phyloP scores from a whole-genome alignment of 108 stramenopile species.

The Skeletonema costatum region DNA sequence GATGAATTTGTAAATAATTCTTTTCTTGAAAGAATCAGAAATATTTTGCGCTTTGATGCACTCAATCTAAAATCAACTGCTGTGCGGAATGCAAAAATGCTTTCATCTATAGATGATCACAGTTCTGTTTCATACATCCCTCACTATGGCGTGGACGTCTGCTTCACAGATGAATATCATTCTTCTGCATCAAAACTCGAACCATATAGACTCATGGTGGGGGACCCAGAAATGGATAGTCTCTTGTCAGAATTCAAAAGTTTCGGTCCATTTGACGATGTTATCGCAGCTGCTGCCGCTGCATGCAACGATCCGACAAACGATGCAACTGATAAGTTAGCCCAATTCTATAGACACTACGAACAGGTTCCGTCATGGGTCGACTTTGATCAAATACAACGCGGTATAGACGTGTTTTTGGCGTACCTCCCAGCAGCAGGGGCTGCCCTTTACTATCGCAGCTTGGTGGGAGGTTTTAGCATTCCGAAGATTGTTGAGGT shows the following conservation, averaged over 20 bases:
- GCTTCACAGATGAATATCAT: slow-evolving; percentile 43
- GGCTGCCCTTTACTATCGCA: slow-evolving; percentile 68
- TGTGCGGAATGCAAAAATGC: slow-evolving; percentile 8
- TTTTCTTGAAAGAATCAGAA: not conserved
- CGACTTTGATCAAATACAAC: slow-evolving; percentile 66
- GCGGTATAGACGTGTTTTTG: slow-evolving; percentile 78
- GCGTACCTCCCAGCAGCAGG: slow-evolving; percentile 64
- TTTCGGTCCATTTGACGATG: slow-evolving; percentile 66
- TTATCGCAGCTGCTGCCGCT: slow-evolving; percentile 24
- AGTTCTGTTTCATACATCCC: slow-evolving; percentile 4
- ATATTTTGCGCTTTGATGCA: slow-evolving; percentile 16
- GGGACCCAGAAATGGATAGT: slow-evolving; percentile 68
- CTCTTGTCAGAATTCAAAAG: slow-evolving; percentile 42
- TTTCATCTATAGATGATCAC: not conserved
- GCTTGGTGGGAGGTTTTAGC: slow-evolving; percentile 75
- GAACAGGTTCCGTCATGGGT: slow-evolving; percentile 68
- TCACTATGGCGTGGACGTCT: slow-evolving; percentile 32
- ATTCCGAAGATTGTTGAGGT: slow-evolving; percentile 81
- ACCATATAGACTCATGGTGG: slow-evolving; percentile 68
- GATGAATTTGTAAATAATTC: not conserved
- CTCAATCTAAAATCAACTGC: slow-evolving; percentile 6
- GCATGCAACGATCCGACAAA: not conserved
- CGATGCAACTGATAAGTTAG: not conserved
- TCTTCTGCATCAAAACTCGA: slow-evolving; percentile 57
- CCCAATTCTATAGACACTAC: slow-evolving; percentile 39